phyloP scores from a whole-genome alignment of 163 green algal genomes.

The Picocystis sp. region DNA sequence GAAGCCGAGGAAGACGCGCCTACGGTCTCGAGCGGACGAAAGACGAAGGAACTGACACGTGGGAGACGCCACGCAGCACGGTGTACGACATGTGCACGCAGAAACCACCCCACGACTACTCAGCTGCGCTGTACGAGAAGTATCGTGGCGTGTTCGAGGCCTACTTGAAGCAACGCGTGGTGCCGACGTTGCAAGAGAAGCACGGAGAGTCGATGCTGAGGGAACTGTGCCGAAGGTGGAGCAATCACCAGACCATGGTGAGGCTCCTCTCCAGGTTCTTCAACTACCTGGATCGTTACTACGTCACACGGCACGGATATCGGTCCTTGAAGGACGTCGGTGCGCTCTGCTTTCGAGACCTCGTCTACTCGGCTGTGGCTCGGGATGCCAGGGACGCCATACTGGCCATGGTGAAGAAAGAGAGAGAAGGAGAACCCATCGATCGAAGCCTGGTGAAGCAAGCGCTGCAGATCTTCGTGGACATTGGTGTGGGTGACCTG shows the following conservation, averaged over 20 bases:
- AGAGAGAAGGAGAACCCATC: constrained; percentile 85
- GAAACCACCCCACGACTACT: constrained; percentile 73
- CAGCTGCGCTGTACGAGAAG: constrained; percentile 57
- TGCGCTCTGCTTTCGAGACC: constrained; percentile 59
- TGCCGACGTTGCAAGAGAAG: constrained; percentile 61
- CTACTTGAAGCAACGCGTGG: constrained; percentile 73
- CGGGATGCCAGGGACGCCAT: constrained; percentile 54
- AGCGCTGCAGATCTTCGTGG: constrained; percentile 64
- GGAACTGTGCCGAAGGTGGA: constrained; percentile 74
- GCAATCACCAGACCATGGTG: constrained; percentile 97
- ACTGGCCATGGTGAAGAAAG: constrained; percentile 48
- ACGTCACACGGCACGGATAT: constrained; percentile 78
- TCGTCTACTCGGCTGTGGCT: constrained; percentile 74
- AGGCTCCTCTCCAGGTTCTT: constrained; percentile 94
- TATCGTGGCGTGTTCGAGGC: constrained; percentile 74
- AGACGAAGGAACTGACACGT: not conserved
- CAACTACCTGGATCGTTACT: constrained; percentile 99
- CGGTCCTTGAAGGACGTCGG: constrained; percentile 78
- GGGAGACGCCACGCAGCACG: constrained; percentile 34
- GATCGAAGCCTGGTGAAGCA: constrained; percentile 79
- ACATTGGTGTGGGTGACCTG: constrained; percentile 48
- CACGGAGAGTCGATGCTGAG: constrained; percentile 76
- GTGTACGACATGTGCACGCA: constrained; percentile 99
- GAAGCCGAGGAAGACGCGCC: not conserved
- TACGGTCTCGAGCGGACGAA: constrained; percentile 7